Evolutionary conservation across 208 protist genomes (phyloP).

Genomic region (Trypanosoma boissoni): DNA sequence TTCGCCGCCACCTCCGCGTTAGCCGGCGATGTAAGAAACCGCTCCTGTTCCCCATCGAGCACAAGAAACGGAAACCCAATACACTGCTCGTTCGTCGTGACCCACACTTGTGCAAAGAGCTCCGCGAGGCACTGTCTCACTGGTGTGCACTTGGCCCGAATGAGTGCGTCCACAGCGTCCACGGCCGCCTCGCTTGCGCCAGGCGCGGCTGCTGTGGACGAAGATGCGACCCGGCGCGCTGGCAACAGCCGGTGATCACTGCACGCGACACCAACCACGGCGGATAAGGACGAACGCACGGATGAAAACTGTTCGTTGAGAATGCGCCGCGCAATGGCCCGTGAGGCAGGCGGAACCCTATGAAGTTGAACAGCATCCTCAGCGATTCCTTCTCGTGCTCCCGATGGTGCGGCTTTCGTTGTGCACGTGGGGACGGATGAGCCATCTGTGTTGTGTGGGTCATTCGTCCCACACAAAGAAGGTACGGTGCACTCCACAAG

Average conservation of each 20-base stretch:
- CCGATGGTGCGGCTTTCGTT: neutral
- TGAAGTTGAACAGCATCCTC: neutral
- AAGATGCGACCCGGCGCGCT: too few relatives aligned
- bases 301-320: neutral
- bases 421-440: neutral
- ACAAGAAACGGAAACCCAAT: conserved; percentile 70
- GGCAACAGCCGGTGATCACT: too few relatives aligned
- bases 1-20: neutral
- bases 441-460: conserved; percentile 3
- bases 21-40: conserved; percentile 27
- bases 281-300: neutral
- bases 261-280: neutral
- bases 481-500: conserved; percentile 12
- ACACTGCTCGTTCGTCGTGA: conserved; percentile 51
- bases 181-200: conserved; percentile 23
- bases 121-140: conserved; percentile 21
- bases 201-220: conserved; percentile 2
- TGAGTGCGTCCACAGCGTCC: conserved; percentile 37
- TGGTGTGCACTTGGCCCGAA: conserved; percentile 18
- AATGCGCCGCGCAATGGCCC: neutral
- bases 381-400: too few relatives aligned
- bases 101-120: conserved; percentile 49
- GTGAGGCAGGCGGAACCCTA: neutral
- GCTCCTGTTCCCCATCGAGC: conserved; percentile 41
- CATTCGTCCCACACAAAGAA: neutral